phyloP scores from a whole-genome alignment of 768 basidiomycete species.

The Hericium rajendrae region DNA sequence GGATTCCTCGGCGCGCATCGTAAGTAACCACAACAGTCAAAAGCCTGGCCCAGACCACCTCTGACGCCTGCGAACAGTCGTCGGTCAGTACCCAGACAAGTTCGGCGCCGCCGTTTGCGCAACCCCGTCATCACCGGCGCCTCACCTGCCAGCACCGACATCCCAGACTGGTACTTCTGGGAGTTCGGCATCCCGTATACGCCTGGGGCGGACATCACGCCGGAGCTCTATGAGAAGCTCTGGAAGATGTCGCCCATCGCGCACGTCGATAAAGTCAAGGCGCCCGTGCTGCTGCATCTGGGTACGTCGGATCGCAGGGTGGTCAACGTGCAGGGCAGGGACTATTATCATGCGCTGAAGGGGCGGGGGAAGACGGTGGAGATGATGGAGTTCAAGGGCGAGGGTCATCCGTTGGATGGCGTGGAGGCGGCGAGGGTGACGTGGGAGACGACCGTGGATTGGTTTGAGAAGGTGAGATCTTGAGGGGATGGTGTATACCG shows the following conservation, averaged over 20 bases:
- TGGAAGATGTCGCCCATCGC: constrained; percentile 20
- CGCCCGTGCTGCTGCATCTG: constrained; percentile 23
- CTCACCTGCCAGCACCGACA: constrained; percentile 21
- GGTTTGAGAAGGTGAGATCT: constrained; percentile 1
- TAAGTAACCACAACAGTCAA: constrained; percentile 1
- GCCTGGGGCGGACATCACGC: constrained; percentile 6
- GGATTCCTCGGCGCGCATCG: constrained; percentile 20
- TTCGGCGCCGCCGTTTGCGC: constrained; percentile 23
- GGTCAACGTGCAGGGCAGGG: constrained; percentile 21
- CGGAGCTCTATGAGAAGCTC: constrained; percentile 13
- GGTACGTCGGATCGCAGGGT: constrained; percentile 25
- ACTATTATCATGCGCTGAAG: constrained; percentile 24
- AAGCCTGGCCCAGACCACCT: background rate
- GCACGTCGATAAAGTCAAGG: constrained; percentile 16
- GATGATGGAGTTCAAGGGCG: constrained; percentile 22
- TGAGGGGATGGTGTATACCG: too few species aligned
- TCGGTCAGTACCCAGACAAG: constrained; percentile 20
- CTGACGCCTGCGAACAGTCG: constrained; percentile 11
- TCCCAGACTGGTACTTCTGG: constrained; percentile 26
- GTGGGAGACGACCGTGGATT: constrained; percentile 10
- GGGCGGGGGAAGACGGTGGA: constrained; percentile 17
- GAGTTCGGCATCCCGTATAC: constrained; percentile 17
- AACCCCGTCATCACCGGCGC: constrained; percentile 25
- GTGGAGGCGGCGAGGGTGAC: constrained; percentile 14
- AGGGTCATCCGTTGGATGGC: constrained; percentile 23